Conservation (phyloP, 495 filamentous ascomycete species). For the Xylaria bambusicola region DNA sequence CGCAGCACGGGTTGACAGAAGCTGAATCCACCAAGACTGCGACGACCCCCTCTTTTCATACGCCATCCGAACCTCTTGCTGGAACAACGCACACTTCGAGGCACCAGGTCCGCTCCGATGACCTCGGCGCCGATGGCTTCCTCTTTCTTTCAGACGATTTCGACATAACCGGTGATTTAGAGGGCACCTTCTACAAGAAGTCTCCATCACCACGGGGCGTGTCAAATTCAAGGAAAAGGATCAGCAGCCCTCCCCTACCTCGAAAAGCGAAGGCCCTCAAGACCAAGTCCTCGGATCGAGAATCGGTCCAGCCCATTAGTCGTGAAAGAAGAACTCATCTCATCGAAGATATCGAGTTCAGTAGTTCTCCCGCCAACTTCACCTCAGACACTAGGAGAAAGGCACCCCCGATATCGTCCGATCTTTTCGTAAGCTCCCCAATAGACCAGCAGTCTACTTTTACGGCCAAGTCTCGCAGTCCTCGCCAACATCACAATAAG, state of each 20-base stretch:
- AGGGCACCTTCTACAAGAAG: constrained; percentile 27
- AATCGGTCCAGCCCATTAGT: constrained; percentile 3
- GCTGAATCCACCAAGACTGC: constrained; percentile 4
- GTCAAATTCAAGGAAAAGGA: constrained; percentile 9
- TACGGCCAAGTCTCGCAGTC: constrained; percentile 24
- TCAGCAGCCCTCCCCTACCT: constrained; percentile 8
- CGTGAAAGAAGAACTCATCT: constrained; percentile 25
- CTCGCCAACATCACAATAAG: constrained; percentile 6
- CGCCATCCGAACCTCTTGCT: neutral
- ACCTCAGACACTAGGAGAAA: constrained; percentile 2
- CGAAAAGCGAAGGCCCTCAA: neutral
- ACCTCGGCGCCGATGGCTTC: constrained; percentile 24
- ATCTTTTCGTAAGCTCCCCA: constrained; percentile 31
- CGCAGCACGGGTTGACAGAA: too few species aligned
- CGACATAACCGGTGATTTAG: constrained; percentile 40
- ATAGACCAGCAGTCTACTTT: constrained; percentile 10
- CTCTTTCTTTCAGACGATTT: constrained; percentile 55
- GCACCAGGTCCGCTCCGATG: constrained; percentile 1
- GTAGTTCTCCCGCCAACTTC: constrained; percentile 23
- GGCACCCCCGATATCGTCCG: constrained; percentile 11
- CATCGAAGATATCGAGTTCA: constrained; percentile 29
- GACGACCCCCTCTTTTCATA: neutral
- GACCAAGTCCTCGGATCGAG: constrained; percentile 5
- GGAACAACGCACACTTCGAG: constrained; percentile 14
- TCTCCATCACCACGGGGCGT: constrained; percentile 15